A percentile compares a stretch with the other conserved stretches of the same genome.
Conservation (phyloP, 2,329 filamentous ascomycete species). For the Neopestalotiopsis sp. region DNA sequence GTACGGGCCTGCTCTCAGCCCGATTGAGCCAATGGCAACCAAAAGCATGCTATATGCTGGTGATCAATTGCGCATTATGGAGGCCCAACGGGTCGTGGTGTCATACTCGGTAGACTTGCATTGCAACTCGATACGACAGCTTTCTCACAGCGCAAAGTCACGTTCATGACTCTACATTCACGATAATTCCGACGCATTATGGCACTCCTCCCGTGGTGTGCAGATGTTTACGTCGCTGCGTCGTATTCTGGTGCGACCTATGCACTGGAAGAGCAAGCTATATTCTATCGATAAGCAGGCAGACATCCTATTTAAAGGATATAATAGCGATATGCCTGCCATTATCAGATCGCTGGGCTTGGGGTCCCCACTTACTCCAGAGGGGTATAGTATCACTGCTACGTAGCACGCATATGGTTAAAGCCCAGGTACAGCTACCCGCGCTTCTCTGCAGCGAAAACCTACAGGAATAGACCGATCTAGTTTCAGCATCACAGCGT, state of each 20-base stretch:
- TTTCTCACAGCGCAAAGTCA: not conserved
- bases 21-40: not conserved
- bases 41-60: not conserved
- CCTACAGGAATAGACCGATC: slow-evolving; percentile 37
- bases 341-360: slow-evolving; percentile 6
- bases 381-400: slow-evolving; percentile 10
- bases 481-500: slow-evolving; percentile 33
- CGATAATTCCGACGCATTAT: too few species aligned
- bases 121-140: not conserved
- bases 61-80: not conserved
- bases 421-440: slow-evolving; percentile 37
- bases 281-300: slow-evolving; percentile 1
- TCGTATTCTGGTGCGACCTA: not conserved
- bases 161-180: too few species aligned
- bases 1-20: not conserved
- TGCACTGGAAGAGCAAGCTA: not conserved
- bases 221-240: not conserved
- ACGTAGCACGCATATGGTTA: slow-evolving; percentile 24
- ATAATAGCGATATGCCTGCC: slow-evolving; percentile 1
- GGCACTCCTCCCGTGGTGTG: too few species aligned
- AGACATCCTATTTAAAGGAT: not conserved
- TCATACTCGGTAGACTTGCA: not conserved
- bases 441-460: slow-evolving; percentile 34
- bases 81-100: not conserved
- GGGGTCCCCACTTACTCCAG: not conserved